Evolutionary conservation across 2,329 filamentous ascomycete genomes (phyloP), one percentile per base, ranked within the genome.

Genomic region (Chalaropsis ovoidea): DNA sequence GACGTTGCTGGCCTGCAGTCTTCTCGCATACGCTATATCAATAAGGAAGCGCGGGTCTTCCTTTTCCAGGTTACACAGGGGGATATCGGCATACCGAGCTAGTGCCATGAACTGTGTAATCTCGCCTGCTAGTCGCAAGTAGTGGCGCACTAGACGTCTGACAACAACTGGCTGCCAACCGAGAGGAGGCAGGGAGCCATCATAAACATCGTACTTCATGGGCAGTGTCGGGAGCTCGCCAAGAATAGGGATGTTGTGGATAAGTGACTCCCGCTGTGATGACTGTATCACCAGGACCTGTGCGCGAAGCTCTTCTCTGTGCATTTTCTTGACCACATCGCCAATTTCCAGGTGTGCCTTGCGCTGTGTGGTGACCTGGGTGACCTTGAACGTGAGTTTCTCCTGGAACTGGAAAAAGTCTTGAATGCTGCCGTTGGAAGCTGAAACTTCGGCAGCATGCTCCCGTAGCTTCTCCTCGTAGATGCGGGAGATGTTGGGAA

Each of bases 1-100:
- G 0, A 99, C 90, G 66, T 92, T 91, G 72, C 93, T 96, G 69
- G 89, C 87, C 72, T 96, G 90, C 63, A 99, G 78, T 19, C 92
- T 84, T 66, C 95, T 82, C 0, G 94, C 94, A 73, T 97, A 99
- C 0, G 93, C 89, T 65, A 99, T 85, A 73, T 99, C 94, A 70
- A 99, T 99, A 65, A 99, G 78, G 77, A 94, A 97, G 2, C 90
- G 85, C 35, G 94, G 93, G 71, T 99, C 94, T 70, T 97, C 94
- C 54, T 87, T 86, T 74, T 97, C 94, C 41, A 99, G 78, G 71
- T 99, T 99, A 76, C 94, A 97, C 7, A 99, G 80, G 0, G 94
- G 94, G 3, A 99, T 85, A 73, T 97, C 90, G 31, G 94, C 94
- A 73, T 97, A 97, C 68, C 90, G 83, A 61, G 94, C 89, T 65